These are phyloP conservation scores for Royoungia palumana DNA, from an alignment of 768 basidiomycete genomes.

Conservation along the genomic window DNA sequence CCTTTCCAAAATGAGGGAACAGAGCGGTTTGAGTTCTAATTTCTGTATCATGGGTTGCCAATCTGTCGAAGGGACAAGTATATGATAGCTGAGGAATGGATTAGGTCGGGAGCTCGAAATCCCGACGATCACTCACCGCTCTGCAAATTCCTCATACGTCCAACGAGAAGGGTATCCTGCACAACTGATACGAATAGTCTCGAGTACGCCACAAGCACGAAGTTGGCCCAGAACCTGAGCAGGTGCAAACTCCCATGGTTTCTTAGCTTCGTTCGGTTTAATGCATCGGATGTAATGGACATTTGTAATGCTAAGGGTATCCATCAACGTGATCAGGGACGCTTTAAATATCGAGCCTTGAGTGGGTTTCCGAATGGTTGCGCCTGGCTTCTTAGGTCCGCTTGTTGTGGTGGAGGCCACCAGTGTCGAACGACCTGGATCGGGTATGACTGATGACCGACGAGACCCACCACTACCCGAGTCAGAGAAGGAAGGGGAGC, in stretches of 20 bases:
- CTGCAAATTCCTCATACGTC: slow-evolving; percentile 98
- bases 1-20: slow-evolving; percentile 76
- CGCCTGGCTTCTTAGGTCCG: slow-evolving; percentile 60
- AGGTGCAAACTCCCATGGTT: slow-evolving; percentile 94
- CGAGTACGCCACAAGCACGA: slow-evolving; percentile 96
- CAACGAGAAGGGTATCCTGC: slow-evolving; percentile 98
- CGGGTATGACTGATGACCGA: slow-evolving; percentile 81
- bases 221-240: slow-evolving; percentile 94
- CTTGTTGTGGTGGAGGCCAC: slow-evolving; percentile 46
- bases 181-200: slow-evolving; percentile 98
- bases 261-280: slow-evolving; percentile 97
- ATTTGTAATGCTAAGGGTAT: slow-evolving; percentile 94
- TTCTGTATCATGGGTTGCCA: slow-evolving; percentile 87
- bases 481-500: slow-evolving; percentile 76
- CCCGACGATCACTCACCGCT: slow-evolving; percentile 58
- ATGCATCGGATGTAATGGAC: slow-evolving; percentile 99
- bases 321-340: slow-evolving; percentile 91
- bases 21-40: slow-evolving; percentile 76
- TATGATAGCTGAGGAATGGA: slow-evolving; percentile 72
- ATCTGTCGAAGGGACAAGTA: slow-evolving; percentile 83
- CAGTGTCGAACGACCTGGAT: slow-evolving; percentile 76
- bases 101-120: slow-evolving; percentile 19
- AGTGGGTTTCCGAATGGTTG: slow-evolving; percentile 84
- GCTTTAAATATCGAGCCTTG: slow-evolving; percentile 98
- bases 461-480: slow-evolving; percentile 74